Conservation (phyloP, 1,139 yeast species). For the Pichia sp. region DNA sequence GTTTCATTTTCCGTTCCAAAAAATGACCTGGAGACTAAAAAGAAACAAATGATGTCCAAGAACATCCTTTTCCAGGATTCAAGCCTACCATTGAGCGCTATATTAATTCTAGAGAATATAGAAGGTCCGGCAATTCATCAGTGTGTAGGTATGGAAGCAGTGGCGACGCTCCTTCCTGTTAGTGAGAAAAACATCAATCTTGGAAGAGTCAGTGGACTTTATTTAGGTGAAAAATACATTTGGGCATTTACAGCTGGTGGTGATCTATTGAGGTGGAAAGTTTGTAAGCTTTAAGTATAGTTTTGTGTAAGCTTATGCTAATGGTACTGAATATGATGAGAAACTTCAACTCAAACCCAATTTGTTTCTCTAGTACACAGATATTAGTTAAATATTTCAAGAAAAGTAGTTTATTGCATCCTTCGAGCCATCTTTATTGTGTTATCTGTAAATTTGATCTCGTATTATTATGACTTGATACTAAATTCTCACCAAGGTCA, state of each 20-base stretch:
- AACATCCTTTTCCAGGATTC: slow-evolving; percentile 2
- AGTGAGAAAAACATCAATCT: slow-evolving; percentile 26
- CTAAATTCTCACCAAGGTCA: too few species aligned
- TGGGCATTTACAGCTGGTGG: slow-evolving; percentile 52
- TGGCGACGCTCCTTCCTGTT: slow-evolving; percentile 27
- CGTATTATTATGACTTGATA: too few species aligned
- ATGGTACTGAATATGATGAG: too few species aligned
- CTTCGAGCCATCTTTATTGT: too few species aligned
- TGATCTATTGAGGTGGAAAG: slow-evolving; percentile 37
- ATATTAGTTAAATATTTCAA: too few species aligned
- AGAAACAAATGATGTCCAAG: neutral
- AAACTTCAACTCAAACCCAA: too few species aligned
- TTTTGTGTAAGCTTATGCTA: too few species aligned
- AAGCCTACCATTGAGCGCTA: neutral
- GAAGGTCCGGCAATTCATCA: slow-evolving; percentile 15
- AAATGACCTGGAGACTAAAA: neutral
- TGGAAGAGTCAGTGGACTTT: slow-evolving; percentile 41
- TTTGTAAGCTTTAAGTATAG: neutral
- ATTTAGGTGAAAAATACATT: slow-evolving; percentile 33
- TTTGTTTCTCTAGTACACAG: too few species aligned
- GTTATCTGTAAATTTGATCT: too few species aligned
- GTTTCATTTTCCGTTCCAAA: neutral
- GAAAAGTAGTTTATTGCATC: neutral
- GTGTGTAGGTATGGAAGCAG: slow-evolving; percentile 16
- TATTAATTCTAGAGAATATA: slow-evolving; percentile 1